Conservation (phyloP, 768 basidiomycete genomes). For the Lactarius sp. region DNA sequence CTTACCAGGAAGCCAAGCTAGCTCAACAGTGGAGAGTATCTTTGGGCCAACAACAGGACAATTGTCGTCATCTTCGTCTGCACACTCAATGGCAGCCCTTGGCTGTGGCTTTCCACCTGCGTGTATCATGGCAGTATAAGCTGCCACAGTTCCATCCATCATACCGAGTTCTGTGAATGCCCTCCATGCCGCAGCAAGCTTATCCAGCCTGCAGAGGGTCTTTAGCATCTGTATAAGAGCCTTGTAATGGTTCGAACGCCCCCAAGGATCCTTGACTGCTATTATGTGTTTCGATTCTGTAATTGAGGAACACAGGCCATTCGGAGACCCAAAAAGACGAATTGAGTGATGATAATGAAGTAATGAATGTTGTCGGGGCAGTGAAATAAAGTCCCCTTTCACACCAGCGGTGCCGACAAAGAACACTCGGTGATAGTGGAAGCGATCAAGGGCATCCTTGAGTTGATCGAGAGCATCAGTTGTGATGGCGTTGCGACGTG, state of each 20-base stretch:
- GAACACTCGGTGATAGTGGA: background rate
- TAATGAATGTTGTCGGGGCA: background rate
- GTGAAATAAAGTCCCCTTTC: too few relatives aligned
- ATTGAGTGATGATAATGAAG: background rate
- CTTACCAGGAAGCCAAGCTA: background rate
- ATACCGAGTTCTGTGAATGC: too few relatives aligned
- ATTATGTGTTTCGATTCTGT: too few relatives aligned
- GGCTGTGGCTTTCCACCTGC: too few relatives aligned
- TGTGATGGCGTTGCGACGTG: background rate
- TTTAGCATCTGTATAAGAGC: background rate
- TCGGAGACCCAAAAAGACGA: background rate
- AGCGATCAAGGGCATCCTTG: background rate
- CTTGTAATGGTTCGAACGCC: too few relatives aligned
- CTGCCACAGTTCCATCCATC: too few relatives aligned
- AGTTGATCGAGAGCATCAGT: background rate
- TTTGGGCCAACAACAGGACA: too few relatives aligned
- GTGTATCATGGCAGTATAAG: too few relatives aligned
- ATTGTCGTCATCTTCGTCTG: background rate
- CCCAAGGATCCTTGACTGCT: too few relatives aligned
- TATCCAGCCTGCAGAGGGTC: background rate
- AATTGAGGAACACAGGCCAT: too few relatives aligned
- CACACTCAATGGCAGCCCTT: background rate
- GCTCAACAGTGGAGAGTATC: too few relatives aligned
- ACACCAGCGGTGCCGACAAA: too few relatives aligned
- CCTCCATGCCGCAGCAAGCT: background rate